These are phyloP conservation scores for Penstemon newberryi DNA, from an alignment of 257 asterid genomes.

Conservation along the genomic window DNA sequence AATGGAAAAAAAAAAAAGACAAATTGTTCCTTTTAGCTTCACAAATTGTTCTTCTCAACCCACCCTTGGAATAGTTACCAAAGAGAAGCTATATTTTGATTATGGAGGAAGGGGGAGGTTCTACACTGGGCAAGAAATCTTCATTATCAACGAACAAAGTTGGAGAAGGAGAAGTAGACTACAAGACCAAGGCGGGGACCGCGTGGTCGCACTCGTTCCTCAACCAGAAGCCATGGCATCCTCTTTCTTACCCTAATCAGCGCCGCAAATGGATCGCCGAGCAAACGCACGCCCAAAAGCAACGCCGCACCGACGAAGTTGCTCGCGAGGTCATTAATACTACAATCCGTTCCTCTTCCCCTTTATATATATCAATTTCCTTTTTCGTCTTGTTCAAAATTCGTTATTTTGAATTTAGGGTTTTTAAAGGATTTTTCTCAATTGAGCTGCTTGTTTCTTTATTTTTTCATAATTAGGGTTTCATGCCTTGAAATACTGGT, in stretches of 20 bases:
- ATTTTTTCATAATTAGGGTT: background rate
- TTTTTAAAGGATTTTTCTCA: background rate
- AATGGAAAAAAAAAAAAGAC: too few relatives aligned
- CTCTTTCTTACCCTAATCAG: constrained; percentile 97
- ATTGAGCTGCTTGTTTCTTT: background rate
- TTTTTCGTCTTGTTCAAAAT: background rate
- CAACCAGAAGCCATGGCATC: constrained; percentile 99
- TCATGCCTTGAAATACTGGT: background rate
- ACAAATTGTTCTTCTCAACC: too few relatives aligned
- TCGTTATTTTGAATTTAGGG: background rate
- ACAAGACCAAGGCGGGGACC: constrained; percentile 85
- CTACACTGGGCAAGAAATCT: constrained; percentile 58
- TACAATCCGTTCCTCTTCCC: background rate
- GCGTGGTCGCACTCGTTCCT: constrained; percentile 96
- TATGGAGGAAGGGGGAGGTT: constrained; percentile 56
- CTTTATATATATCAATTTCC: background rate
- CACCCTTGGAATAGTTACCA: too few relatives aligned
- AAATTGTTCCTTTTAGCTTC: too few relatives aligned
- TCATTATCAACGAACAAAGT: constrained; percentile 30
- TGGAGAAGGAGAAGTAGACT: constrained; percentile 83
- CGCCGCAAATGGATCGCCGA: constrained; percentile 99
- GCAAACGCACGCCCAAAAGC: constrained; percentile 73
- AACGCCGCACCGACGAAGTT: constrained; percentile 82
- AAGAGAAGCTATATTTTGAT: too few relatives aligned
- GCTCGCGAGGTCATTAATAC: constrained; percentile 68